Evolutionary conservation across 2,329 filamentous ascomycete species (phyloP), one percentile per base, ranked within the genome.

Genomic region (Phialophora chinensis): DNA sequence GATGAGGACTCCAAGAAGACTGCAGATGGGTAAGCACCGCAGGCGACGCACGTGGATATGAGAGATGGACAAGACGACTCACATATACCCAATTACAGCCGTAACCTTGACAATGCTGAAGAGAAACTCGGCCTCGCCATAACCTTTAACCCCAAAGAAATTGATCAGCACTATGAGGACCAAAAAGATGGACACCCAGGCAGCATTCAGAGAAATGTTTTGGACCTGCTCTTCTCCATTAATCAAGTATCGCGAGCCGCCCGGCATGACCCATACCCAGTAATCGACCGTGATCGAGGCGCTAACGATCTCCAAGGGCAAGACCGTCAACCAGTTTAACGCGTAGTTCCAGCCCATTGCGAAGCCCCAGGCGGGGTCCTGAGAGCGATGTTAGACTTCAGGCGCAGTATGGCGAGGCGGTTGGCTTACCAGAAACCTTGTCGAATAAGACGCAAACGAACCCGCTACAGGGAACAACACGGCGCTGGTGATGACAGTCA

Each of bases 371-470:
- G 71, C 93, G 0, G 93, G 94, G 75, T 97, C 93, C 59, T 61
- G 47, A 20, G 12, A 44, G 52, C 20, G 38, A 17, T 4, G 49
- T 61, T 35, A 61, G 59, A 42, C 23, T 25, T 61, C 59, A n/a
- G 49, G 14, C 31, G 49, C 12, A 42, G 44, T 10, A 44, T 33
- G 49, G 8, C 4, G 7, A 25, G 27, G 4, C 10, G 17, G 1
- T 6, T 7, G 12, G 14, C 59, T 27, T 52, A 61, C 59, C 20
- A 98, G 79, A 74, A 98, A 97, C 20, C 94, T 88, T 33, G 92
- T 97, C 20, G 93, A 95, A 80, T 93, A 97, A 7, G 92, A 89
- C 0, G 92, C 92, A 76, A 97, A 98, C 2, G 93, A 96, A 63
- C 94, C 94, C 25, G 93, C 91, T 27, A 97, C 90, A 3, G 94